A percentile compares a stretch with the other conserved stretches of the same genome.
Conservation (phyloP, 768 basidiomycete species). For the Leucocoprinus leucothites region DNA sequence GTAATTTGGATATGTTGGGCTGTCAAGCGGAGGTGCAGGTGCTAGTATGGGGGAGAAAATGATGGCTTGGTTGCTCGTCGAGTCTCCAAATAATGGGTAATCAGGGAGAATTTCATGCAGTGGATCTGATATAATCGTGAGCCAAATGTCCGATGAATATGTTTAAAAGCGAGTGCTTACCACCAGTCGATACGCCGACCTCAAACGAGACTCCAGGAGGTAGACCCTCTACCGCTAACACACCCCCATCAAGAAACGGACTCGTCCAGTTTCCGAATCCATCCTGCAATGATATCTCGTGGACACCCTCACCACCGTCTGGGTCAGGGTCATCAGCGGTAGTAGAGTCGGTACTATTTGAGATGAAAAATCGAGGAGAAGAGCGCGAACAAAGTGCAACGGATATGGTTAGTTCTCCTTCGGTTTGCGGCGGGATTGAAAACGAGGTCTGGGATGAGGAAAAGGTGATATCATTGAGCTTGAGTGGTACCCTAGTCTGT, state of each 20-base stretch:
- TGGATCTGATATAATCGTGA: slow-evolving; percentile 30
- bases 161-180: slow-evolving; percentile 20
- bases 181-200: slow-evolving; percentile 49
- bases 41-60: slow-evolving; percentile 64
- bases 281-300: slow-evolving; percentile 36
- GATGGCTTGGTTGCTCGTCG: slow-evolving; percentile 68
- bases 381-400: slow-evolving; percentile 43
- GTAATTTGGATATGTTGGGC: slow-evolving; percentile 71
- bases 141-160: neutral
- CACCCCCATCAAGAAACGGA: slow-evolving; percentile 41
- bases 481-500: slow-evolving; percentile 28
- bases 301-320: slow-evolving; percentile 34
- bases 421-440: slow-evolving; percentile 34
- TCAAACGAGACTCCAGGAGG: slow-evolving; percentile 43
- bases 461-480: slow-evolving; percentile 32
- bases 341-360: slow-evolving; percentile 39
- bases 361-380: slow-evolving; percentile 55
- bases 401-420: slow-evolving; percentile 36
- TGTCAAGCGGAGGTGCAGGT: slow-evolving; percentile 17
- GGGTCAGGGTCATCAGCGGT: slow-evolving; percentile 32
- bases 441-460: slow-evolving; percentile 34
- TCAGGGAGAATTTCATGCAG: slow-evolving; percentile 41
- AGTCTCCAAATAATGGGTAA: slow-evolving; percentile 67
- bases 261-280: slow-evolving; percentile 13
- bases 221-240: slow-evolving; percentile 42